Conservation (phyloP, 108 stramenopile genomes). For the Aureococcus anophagefferens region DNA sequence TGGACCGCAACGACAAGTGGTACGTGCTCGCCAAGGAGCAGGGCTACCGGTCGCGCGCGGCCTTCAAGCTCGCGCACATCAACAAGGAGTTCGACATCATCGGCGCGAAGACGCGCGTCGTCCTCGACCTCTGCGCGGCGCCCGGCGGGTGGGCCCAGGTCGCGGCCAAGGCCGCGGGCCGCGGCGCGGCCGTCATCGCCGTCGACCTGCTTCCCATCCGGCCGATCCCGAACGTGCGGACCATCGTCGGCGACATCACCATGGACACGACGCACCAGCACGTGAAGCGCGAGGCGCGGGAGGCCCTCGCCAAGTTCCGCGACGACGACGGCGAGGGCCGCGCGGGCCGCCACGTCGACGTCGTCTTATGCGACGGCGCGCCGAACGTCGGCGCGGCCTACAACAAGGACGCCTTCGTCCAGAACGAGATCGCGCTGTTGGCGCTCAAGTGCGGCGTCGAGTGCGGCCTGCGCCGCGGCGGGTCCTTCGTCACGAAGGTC, state of each 20-base stretch:
- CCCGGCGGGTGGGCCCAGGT: slow-evolving; percentile 99
- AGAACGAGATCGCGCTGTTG: slow-evolving; percentile 89
- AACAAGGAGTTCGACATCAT: slow-evolving; percentile 88
- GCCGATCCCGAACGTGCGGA: slow-evolving; percentile 69
- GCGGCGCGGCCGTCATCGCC: slow-evolving; percentile 64
- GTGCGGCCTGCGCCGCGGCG: slow-evolving; percentile 63
- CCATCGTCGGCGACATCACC: slow-evolving; percentile 91
- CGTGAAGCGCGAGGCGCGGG: slow-evolving; percentile 59
- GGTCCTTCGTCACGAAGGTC: slow-evolving; percentile 93
- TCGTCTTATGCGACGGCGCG: slow-evolving; percentile 97
- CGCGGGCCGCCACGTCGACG: slow-evolving; percentile 57
- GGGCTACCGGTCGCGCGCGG: slow-evolving; percentile 83
- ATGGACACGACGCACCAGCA: slow-evolving; percentile 82
- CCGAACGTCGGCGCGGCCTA: slow-evolving; percentile 98
- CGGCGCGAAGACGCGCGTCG: slow-evolving; percentile 52
- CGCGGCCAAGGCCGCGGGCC: slow-evolving; percentile 61
- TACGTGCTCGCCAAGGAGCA: slow-evolving; percentile 91
- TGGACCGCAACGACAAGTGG: slow-evolving; percentile 48
- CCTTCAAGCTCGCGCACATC: slow-evolving; percentile 97
- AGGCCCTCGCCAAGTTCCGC: slow-evolving; percentile 45
- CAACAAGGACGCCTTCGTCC: slow-evolving; percentile 91
- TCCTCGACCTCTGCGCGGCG: slow-evolving; percentile 95
- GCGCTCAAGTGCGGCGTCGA: slow-evolving; percentile 90
- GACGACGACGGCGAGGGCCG: slow-evolving; percentile 6
- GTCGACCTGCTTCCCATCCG: slow-evolving; percentile 96